These are phyloP conservation scores for Spathaspora boniae DNA, from an alignment of 805 yeast genomes.

Conservation along the genomic window DNA sequence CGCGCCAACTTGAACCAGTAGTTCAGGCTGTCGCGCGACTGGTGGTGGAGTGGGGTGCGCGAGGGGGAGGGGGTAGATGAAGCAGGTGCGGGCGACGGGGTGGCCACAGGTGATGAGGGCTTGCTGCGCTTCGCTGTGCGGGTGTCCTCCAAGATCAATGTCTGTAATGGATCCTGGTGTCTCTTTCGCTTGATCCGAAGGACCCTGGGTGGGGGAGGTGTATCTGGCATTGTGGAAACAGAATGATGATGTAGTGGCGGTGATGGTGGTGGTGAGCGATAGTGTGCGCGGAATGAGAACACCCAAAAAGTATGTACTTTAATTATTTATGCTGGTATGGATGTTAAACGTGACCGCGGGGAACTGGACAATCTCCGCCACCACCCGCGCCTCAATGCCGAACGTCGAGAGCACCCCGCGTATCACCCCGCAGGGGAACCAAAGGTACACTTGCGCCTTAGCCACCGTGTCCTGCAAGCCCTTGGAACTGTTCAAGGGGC, in stretches of 20 bases:
- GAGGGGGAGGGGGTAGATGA: too few species aligned
- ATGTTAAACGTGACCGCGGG: slow-evolving; percentile 75
- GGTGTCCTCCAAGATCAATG: slow-evolving; percentile 51
- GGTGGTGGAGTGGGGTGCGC: slow-evolving; percentile 33
- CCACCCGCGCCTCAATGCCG: slow-evolving; percentile 63
- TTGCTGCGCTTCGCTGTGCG: slow-evolving; percentile 39
- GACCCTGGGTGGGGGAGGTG: slow-evolving; percentile 48
- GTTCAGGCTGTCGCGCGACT: slow-evolving; percentile 10
- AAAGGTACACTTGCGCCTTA: slow-evolving; percentile 49
- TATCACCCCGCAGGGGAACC: slow-evolving; percentile 75
- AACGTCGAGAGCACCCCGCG: slow-evolving; percentile 68
- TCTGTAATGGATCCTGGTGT: slow-evolving; percentile 84
- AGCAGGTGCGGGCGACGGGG: slow-evolving; percentile 13
- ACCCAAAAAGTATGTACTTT: slow-evolving; percentile 2
- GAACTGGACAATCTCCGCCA: slow-evolving; percentile 57
- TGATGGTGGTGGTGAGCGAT: neutral
- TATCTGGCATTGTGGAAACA: slow-evolving; percentile 3
- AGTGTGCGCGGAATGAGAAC: neutral
- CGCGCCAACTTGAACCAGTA: slow-evolving; percentile 33
- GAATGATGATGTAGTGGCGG: too few species aligned
- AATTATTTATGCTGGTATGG: slow-evolving; percentile 48
- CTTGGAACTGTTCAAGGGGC: slow-evolving; percentile 44
- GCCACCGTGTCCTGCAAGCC: slow-evolving; percentile 43
- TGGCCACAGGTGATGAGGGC: slow-evolving; percentile 34
- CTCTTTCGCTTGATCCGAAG: slow-evolving; percentile 85